These are phyloP conservation scores for Nitzschia palea DNA, from an alignment of 108 stramenopile genomes.

Conservation along the genomic window DNA sequence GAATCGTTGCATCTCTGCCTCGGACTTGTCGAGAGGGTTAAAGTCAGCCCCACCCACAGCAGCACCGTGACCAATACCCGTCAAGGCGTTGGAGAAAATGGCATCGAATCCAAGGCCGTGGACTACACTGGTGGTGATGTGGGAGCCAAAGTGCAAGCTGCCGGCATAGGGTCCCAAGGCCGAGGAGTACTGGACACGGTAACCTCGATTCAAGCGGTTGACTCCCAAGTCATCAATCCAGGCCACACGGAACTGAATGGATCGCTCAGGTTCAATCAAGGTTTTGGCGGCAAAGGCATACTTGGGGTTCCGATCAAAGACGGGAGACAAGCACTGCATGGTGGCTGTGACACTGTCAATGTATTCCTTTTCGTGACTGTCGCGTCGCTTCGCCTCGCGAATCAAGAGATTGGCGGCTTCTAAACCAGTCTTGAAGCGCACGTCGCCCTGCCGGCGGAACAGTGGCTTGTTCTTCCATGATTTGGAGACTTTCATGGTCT, in stretches of 20 bases:
- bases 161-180: conserved; percentile 95
- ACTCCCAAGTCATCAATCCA: conserved; percentile 91
- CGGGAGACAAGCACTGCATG: conserved; percentile 82
- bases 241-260: conserved; percentile 85
- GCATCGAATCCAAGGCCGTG: conserved; percentile 81
- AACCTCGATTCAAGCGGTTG: conserved; percentile 83
- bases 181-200: conserved; percentile 86
- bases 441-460: conserved; percentile 92
- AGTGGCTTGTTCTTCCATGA: conserved; percentile 90
- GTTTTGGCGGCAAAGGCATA: conserved; percentile 96
- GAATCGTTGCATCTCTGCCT: conserved; percentile 96
- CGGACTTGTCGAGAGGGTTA: conserved; percentile 92
- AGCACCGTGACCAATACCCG: conserved; percentile 86
- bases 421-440: conserved; percentile 90
- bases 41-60: conserved; percentile 96
- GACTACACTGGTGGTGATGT: conserved; percentile 71
- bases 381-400: conserved; percentile 86
- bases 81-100: conserved; percentile 92
- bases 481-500: conserved; percentile 80
- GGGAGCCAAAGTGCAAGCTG: conserved; percentile 85
- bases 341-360: conserved; percentile 74
- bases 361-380: conserved; percentile 83
- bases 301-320: conserved; percentile 94
- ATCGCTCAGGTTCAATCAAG: conserved; percentile 89
- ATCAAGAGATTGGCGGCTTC: conserved; percentile 91